Conservation (phyloP, 2,329 filamentous ascomycete genomes). For the Aspergillus sp. region DNA sequence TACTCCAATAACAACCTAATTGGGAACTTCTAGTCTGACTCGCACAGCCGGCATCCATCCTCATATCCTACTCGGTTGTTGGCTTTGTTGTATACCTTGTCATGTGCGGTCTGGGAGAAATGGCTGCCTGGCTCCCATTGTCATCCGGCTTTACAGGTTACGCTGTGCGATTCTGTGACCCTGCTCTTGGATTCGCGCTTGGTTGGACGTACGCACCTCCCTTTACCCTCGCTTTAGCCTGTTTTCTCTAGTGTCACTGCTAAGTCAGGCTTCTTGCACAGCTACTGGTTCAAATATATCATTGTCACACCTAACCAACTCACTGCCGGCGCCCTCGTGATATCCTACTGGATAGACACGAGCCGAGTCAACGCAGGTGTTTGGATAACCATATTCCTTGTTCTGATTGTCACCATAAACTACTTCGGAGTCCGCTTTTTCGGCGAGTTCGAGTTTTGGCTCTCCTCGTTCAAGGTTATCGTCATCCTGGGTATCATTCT, state of each 20-base stretch:
- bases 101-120: constrained; percentile 80
- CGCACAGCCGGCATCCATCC: constrained; percentile 40
- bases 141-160: constrained; percentile 80
- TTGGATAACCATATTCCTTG: constrained; percentile 72
- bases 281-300: constrained; percentile 73
- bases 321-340: constrained; percentile 75
- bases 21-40: not conserved
- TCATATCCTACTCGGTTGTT: constrained; percentile 48
- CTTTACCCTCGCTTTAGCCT: constrained; percentile 11
- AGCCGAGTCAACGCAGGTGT: constrained; percentile 73
- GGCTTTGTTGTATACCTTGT: constrained; percentile 71
- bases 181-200: constrained; percentile 76
- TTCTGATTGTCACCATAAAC: constrained; percentile 66
- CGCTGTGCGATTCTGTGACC: constrained; percentile 75
- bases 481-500: constrained; percentile 68
- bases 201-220: constrained; percentile 62
- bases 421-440: constrained; percentile 71
- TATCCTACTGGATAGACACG: constrained; percentile 71
- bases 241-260: constrained; percentile 1
- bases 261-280: constrained; percentile 16
- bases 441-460: constrained; percentile 65
- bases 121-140: constrained; percentile 80
- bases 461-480: constrained; percentile 67
- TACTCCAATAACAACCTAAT: constrained; percentile 7
- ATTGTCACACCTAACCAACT: constrained; percentile 84